Conservation (phyloP, 495 filamentous ascomycete species). For the Monascus purpureus region DNA sequence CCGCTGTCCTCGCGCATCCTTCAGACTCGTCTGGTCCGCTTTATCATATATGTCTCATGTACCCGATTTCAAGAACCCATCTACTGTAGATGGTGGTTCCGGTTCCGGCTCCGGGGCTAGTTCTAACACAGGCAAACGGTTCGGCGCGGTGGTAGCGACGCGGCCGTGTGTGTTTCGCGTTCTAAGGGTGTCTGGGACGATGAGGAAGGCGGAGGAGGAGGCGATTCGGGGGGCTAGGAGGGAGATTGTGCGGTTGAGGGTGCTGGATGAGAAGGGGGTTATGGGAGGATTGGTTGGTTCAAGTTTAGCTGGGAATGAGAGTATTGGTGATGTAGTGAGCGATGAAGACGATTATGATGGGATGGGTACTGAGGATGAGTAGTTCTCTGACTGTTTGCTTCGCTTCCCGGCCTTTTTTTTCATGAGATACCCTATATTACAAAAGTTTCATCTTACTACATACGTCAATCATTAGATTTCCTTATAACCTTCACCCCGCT, state of each 20-base stretch:
- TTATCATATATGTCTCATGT: slow-evolving; percentile 68
- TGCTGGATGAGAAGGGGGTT: slow-evolving; percentile 24
- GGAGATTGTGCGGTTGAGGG: slow-evolving; percentile 50
- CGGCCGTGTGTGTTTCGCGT: slow-evolving; percentile 65
- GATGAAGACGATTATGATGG: slow-evolving; percentile 16
- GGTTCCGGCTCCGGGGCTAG: too few species aligned
- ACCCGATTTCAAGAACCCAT: slow-evolving; percentile 29
- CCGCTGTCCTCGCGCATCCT: slow-evolving; percentile 61
- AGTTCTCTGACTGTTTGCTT: too few species aligned
- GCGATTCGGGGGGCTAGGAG: slow-evolving; percentile 61
- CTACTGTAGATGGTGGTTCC: too few species aligned
- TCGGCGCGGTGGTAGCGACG: slow-evolving; percentile 24
- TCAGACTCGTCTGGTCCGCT: slow-evolving; percentile 78
- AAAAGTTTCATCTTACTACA: slow-evolving; percentile 3
- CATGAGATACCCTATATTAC: slow-evolving; percentile 28
- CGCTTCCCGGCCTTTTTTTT: slow-evolving; percentile 7
- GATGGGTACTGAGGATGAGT: too few species aligned
- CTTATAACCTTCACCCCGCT: slow-evolving; percentile 34
- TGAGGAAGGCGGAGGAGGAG: slow-evolving; percentile 82
- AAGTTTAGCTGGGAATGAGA: slow-evolving; percentile 6
- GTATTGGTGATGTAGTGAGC: slow-evolving; percentile 11
- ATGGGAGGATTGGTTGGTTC: slow-evolving; percentile 25
- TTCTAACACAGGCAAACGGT: slow-evolving; percentile 4
- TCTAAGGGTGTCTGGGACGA: slow-evolving; percentile 85
- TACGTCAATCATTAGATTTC: slow-evolving; percentile 14